Base-by-base conservation (phyloP, 805 yeast species). In the Hanseniaspora taiwanica region DNA sequence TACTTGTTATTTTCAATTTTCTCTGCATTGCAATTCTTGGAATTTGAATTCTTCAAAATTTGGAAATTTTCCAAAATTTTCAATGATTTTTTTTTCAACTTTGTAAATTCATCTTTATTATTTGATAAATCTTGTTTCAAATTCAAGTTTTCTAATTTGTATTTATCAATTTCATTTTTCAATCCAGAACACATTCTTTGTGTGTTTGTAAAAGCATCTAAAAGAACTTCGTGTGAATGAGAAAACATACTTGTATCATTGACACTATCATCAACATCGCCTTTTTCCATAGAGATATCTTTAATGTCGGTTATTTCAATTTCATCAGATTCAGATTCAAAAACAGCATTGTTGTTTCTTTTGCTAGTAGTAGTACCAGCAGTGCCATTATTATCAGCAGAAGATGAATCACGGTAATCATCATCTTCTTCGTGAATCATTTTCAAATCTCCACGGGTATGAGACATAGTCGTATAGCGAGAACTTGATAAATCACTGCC, bases 231-330 rank as follows among this genome's bases (percentile, higher is more conserved):
- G 36, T 58, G 57, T 6, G 64, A 55, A 1, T 59, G 50, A 10
- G 50, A 34, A n/a, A 48, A 50, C 3, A 24, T 39, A 21, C 27
- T 36, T 10, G 33, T 18, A 12, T 38, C 41, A 21, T 9, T 14
- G 23, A 6, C 10, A 3, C 34, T 27, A 16, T n/a, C n/a, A n/a
- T n/a, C n/a, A n/a, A n/a, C n/a, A 17, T 21, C 18, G 13, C 25
- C 17, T 32, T 10, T 39, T 19, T 10, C 9, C 13, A 17, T n/a
- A 17, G 6, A 14, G 17, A 31, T 7, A 20, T 53, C 56, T 40
- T 65, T 47, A 35, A 66, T 51, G 56, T 69, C 58, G 6, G 71
- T 58, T 54, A 72, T 60, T 27, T 62, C 62, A n/a, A 62, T 38
- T 29, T 61, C 67, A 42, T 61, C 65, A 48, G 51, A 58, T 12